Evolutionary conservation across 169 alveolate species (phyloP).

Genomic region (Pseudocohnilembus persalinus): DNA sequence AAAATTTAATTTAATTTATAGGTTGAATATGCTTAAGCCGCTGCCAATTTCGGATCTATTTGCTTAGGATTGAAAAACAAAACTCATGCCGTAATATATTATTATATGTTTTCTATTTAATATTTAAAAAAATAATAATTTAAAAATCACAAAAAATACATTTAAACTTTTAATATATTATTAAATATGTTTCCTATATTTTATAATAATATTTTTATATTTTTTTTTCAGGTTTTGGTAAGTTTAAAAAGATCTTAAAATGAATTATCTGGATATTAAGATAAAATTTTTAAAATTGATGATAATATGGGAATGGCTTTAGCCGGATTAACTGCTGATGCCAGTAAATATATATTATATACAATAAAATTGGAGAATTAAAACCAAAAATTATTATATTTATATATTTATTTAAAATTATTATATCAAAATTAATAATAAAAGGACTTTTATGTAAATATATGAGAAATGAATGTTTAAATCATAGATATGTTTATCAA

Average conservation of each 20-base stretch:
- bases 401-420: no score
- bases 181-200: constrained; percentile 6
- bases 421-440: background rate
- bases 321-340: constrained; percentile 99
- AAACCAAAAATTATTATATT: no score
- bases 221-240: constrained; percentile 78
- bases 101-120: constrained; percentile 10
- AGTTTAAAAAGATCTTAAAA: constrained; percentile 90
- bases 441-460: constrained; percentile 74
- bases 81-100: constrained; percentile 83
- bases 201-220: background rate
- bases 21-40: constrained; percentile 97
- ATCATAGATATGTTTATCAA: constrained; percentile 93
- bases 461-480: constrained; percentile 94
- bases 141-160: constrained; percentile 30
- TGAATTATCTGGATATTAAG: constrained; percentile 94
- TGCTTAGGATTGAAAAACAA: constrained; percentile 90
- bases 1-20: constrained; percentile 1
- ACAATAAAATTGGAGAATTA: no score
- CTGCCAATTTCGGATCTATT: constrained; percentile 96
- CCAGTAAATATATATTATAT: no score
- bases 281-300: constrained; percentile 94
- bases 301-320: constrained; percentile 97
- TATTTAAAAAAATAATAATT: constrained; percentile 5
- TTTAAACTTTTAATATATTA: constrained; percentile 14